Percentiles rank a stretch among this genome's conserved stretches.
These are phyloP conservation scores for Marasmius fiardii DNA, from an alignment of 1,284 basidiomycete species.

Conservation along the genomic window DNA sequence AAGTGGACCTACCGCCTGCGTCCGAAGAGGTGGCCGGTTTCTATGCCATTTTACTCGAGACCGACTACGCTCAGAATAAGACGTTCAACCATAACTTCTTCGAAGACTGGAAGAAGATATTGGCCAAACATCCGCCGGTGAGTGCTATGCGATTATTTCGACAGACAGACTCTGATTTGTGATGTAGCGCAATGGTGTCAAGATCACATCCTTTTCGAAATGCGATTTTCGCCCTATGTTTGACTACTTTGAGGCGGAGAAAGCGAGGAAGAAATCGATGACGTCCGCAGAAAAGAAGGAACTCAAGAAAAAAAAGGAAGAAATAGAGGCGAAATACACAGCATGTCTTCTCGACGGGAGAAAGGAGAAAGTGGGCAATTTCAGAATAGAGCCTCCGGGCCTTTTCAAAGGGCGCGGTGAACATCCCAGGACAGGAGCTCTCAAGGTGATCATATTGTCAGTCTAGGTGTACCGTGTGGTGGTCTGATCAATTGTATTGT, in stretches of 20 bases:
- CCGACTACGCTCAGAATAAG: slow-evolving; percentile 88
- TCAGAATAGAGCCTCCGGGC: slow-evolving; percentile 96
- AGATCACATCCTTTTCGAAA: slow-evolving; percentile 75
- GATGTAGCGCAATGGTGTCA: slow-evolving; percentile 62
- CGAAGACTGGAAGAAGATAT: slow-evolving; percentile 78
- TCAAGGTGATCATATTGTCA: slow-evolving; percentile 67
- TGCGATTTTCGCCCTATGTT: slow-evolving; percentile 97
- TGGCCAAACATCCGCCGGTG: slow-evolving; percentile 88
- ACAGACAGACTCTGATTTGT: slow-evolving; percentile 12
- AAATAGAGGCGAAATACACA: slow-evolving; percentile 82
- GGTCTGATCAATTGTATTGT: slow-evolving; percentile 4
- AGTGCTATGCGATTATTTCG: slow-evolving; percentile 27
- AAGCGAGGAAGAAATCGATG: slow-evolving; percentile 90
- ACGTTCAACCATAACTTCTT: slow-evolving; percentile 98
- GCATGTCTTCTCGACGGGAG: slow-evolving; percentile 89
- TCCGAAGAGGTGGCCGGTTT: slow-evolving; percentile 98
- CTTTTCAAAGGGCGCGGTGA: slow-evolving; percentile 97
- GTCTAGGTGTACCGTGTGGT: neutral
- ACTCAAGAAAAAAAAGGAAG: slow-evolving; percentile 82
- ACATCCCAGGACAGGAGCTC: slow-evolving; percentile 94
- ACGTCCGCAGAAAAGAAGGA: slow-evolving; percentile 87
- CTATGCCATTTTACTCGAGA: slow-evolving; percentile 91
- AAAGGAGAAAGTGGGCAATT: slow-evolving; percentile 98
- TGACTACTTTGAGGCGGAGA: slow-evolving; percentile 90
- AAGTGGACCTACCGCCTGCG: slow-evolving; percentile 77